Evolutionary conservation across 768 basidiomycete genomes (phyloP).

Genomic region (Termitomyces sp.): DNA sequence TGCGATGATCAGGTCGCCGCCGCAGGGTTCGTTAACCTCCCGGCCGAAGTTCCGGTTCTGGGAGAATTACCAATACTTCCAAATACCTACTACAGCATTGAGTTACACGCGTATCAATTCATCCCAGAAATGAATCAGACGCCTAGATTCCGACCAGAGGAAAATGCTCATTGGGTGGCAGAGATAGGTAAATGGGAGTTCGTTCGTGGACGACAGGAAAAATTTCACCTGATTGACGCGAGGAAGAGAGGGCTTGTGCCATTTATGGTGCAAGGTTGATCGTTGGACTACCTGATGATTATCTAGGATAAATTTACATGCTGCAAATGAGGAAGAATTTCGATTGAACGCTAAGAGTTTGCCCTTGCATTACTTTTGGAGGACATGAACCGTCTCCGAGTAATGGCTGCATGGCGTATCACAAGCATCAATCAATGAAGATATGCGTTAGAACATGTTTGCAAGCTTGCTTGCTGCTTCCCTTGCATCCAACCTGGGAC

Average conservation of each 20-base stretch:
- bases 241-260: not conserved
- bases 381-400: not conserved
- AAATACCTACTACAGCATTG: conserved; percentile 49
- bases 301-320: not conserved
- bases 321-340: not conserved
- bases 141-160: conserved; percentile 39
- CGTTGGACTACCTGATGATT: not conserved
- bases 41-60: conserved; percentile 38
- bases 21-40: conserved; percentile 40
- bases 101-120: conserved; percentile 44
- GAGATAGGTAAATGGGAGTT: conserved; percentile 38
- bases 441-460: conserved; percentile 64
- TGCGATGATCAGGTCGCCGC: not conserved
- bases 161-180: conserved; percentile 37
- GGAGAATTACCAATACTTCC: conserved; percentile 43
- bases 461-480: conserved; percentile 88
- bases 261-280: conserved; percentile 19
- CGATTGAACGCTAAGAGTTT: not conserved
- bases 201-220: conserved; percentile 45
- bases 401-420: not conserved
- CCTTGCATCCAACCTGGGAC: conserved; percentile 75
- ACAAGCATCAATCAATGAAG: not conserved
- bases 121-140: conserved; percentile 44
- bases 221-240: conserved; percentile 5
- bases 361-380: not conserved